Evolutionary conservation across 1,284 basidiomycete genomes (phyloP), one percentile per base, ranked within the genome.

Genomic region (Marasmius sp.): DNA sequence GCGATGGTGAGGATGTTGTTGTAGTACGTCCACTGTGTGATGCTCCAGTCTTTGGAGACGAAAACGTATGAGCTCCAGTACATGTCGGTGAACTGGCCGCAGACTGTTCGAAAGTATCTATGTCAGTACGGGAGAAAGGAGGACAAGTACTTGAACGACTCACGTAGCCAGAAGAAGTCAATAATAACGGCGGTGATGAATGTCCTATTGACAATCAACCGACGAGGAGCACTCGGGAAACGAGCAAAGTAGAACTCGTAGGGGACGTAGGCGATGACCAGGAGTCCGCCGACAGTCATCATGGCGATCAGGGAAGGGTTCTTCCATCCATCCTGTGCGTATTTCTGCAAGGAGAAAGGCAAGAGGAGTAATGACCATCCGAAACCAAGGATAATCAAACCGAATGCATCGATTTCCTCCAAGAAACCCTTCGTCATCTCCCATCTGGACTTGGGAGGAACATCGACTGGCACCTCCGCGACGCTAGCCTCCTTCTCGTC

Each of bases 241-340:
- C 9, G 27, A 12, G 64, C 59, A 34, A 63, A 33, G 27, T 56
- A 63, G 20, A 33, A 36, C 59, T 66, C 65, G 50, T 61, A 66
- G 48, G 60, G 34, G 20, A 59, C 53, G 39, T 55, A 66, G 9
- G 51, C 22, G 48, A 66, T 61, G 20, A 66, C 43, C 41, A 65
- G 47, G 16, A 65, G 22, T 9, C 59, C 64, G 18, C 65, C 65
- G 22, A 64, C 59, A 16, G 60, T 54, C 56, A 66, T 61, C 64
- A 66, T 65, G 8, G 57, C 63, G 43, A 65, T 65, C 58, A 66
- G 34, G 18, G 61, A 61, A 48, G 61, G 61, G 45, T 65, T 65
- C 18, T 60, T 58, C 64, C 64, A 66, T 11, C 64, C 65, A 33
- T 56, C 61, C n/a, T 57, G 49, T 2, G 61, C 60, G 33, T 63